Conservation (phyloP, 169 alveolate genomes). For the Plasmodium blacklocki region DNA sequence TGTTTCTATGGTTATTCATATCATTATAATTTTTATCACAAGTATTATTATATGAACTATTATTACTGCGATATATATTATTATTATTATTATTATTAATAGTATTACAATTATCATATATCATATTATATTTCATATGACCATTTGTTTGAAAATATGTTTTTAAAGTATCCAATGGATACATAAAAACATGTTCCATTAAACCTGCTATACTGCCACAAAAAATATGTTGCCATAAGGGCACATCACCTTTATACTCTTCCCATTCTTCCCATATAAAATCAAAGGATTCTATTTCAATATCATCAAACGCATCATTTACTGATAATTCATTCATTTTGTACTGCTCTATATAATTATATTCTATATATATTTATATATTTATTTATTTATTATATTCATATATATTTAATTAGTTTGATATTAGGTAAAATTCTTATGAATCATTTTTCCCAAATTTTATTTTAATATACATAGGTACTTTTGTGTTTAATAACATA, state of each 20-base stretch:
- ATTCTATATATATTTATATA: no score
- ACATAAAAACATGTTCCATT: slow-evolving; percentile 96
- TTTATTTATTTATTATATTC: no score
- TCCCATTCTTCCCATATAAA: slow-evolving; percentile 79
- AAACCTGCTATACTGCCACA: slow-evolving; percentile 99
- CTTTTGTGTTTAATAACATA: no score
- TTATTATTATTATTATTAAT: neutral
- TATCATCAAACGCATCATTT: slow-evolving; percentile 58
- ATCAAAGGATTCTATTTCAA: slow-evolving; percentile 68
- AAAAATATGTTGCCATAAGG: slow-evolving; percentile 93
- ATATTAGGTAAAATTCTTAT: no score
- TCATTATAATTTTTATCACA: slow-evolving; percentile 2
- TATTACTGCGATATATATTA: neutral
- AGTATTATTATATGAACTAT: neutral
- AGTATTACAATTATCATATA: slow-evolving; percentile 12
- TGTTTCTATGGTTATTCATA: neutral
- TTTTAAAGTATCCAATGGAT: slow-evolving; percentile 97
- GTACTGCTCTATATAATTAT: neutral
- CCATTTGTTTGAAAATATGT: slow-evolving; percentile 88
- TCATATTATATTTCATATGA: slow-evolving; percentile 19
- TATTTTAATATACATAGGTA: no score
- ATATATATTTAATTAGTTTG: no score
- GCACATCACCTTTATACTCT: slow-evolving; percentile 89
- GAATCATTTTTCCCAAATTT: no score
- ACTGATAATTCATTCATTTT: slow-evolving; percentile 52